phyloP scores from a whole-genome alignment of 2,329 filamentous ascomycete genomes.

The Botrytis squamosa region DNA sequence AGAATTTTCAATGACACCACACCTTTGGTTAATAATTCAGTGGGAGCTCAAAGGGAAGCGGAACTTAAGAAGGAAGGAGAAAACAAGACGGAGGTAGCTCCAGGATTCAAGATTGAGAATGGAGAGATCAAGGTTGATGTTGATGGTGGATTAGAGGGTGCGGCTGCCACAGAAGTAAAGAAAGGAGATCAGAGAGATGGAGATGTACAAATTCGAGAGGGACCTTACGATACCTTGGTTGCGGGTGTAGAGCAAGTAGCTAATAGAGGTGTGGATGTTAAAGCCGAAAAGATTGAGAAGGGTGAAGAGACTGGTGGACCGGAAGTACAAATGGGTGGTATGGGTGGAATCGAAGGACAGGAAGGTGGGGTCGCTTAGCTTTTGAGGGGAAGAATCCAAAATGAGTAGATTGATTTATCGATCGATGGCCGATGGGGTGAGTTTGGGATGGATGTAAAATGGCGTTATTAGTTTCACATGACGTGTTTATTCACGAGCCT shows the following conservation, averaged over 20 bases:
- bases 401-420: neutral
- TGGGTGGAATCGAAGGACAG: constrained; percentile 20
- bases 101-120: constrained; percentile 29
- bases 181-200: constrained; percentile 20
- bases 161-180: constrained; percentile 17
- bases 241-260: constrained; percentile 24
- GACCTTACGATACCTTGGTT: constrained; percentile 31
- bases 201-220: constrained; percentile 29
- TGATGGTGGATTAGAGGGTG: constrained; percentile 28
- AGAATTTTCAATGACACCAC: constrained; percentile 88
- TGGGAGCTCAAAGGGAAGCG: constrained; percentile 33
- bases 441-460: neutral
- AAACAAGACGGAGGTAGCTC: constrained; percentile 20
- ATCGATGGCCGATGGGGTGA: neutral
- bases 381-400: neutral
- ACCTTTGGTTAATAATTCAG: constrained; percentile 65
- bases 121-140: constrained; percentile 31
- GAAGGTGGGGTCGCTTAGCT: constrained; percentile 14
- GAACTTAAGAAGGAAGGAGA: constrained; percentile 24
- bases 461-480: neutral
- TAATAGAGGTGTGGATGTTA: constrained; percentile 26
- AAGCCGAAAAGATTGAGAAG: constrained; percentile 32
- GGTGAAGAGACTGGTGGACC: constrained; percentile 28
- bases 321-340: constrained; percentile 16
- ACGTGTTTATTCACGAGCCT: neutral